These are phyloP conservation scores for Mortierella polycephala DNA, from an alignment of 371 early-diverging fungal species.

Conservation along the genomic window DNA sequence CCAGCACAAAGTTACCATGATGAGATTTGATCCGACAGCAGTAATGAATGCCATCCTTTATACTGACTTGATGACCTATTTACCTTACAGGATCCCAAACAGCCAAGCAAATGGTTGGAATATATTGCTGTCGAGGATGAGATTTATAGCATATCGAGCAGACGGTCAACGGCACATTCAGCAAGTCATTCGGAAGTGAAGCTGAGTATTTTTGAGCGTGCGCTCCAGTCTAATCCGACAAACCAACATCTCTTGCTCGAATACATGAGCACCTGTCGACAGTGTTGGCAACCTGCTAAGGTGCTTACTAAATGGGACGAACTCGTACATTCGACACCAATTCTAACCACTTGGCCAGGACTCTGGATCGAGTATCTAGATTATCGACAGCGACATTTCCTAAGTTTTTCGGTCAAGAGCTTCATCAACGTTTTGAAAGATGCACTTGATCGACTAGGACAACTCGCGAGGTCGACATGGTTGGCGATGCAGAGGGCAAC, in stretches of 20 bases:
- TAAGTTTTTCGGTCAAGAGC: conserved; percentile 71
- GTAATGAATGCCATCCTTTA: neutral
- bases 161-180: conserved; percentile 55
- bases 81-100: conserved; percentile 63
- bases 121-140: conserved; percentile 79
- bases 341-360: conserved; percentile 43
- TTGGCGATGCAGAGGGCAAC: conserved; percentile 9
- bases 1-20: neutral
- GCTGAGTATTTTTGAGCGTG: conserved; percentile 80
- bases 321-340: conserved; percentile 54
- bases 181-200: conserved; percentile 71
- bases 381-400: conserved; percentile 77
- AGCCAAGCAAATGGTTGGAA: conserved; percentile 75
- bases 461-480: conserved; percentile 29
- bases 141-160: conserved; percentile 33
- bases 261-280: conserved; percentile 71
- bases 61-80: neutral
- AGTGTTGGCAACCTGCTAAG: conserved; percentile 71
- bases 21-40: neutral
- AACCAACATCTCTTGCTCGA: conserved; percentile 65
- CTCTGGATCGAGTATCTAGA: conserved; percentile 85
- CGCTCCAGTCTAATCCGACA: conserved; percentile 69
- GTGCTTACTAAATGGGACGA: conserved; percentile 80
- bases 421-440: conserved; percentile 75
- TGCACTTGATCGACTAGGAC: conserved; percentile 59